Evolutionary conservation across 305 asterid genomes (phyloP).

Genomic region (Lippia alba): DNA sequence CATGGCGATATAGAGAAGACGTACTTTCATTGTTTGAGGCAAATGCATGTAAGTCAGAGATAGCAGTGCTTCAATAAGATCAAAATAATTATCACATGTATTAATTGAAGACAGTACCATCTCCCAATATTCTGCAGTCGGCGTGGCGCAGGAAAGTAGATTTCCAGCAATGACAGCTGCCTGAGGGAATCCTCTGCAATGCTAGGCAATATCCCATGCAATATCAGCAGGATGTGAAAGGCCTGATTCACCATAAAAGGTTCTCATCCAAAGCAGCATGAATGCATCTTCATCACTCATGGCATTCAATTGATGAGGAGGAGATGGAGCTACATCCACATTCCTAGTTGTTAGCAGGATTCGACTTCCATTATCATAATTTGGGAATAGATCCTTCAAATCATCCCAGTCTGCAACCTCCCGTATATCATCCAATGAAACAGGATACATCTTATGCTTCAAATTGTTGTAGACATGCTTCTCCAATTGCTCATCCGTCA

Average conservation of each 20-base stretch:
- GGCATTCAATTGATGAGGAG: not conserved
- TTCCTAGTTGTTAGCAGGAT: constrained; percentile 25
- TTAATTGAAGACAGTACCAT: not conserved
- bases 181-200: not conserved
- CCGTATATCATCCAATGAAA: constrained; percentile 29
- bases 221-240: not conserved
- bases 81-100: not conserved
- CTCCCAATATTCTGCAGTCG: not conserved
- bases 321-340: not conserved
- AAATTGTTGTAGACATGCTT: not conserved
- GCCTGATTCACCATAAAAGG: not conserved
- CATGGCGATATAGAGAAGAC: constrained; percentile 23
- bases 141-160: not conserved
- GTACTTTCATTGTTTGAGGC: constrained; percentile 21
- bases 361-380: constrained; percentile 24
- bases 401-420: constrained; percentile 14
- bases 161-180: not conserved
- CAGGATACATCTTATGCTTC: constrained; percentile 4
- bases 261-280: not conserved
- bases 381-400: constrained; percentile 7
- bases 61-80: not conserved
- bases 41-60: constrained; percentile 9
- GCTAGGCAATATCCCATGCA: not conserved
- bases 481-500: constrained; percentile 8
- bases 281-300: not conserved